Conservation (phyloP, 306 rosid genomes). For the Malus fusca region DNA sequence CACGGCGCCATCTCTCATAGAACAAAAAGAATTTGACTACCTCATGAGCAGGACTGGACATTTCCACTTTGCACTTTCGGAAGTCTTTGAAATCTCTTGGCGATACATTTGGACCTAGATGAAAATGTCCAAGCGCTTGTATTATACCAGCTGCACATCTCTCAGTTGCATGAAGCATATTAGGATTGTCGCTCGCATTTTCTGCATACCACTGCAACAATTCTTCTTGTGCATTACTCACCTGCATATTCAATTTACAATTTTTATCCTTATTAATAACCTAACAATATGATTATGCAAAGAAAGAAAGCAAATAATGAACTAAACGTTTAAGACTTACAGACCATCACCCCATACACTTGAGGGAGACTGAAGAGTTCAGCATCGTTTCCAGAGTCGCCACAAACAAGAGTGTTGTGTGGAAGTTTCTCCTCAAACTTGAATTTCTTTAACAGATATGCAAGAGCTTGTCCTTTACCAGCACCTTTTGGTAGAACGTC, state of each 20-base stretch:
- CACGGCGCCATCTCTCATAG: conserved; percentile 72
- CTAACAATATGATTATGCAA: conserved; percentile 7
- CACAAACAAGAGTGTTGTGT: conserved; percentile 74
- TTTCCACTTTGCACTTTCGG: conserved; percentile 15
- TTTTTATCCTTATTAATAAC: not conserved
- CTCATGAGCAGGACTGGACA: conserved; percentile 37
- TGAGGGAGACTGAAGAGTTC: conserved; percentile 87
- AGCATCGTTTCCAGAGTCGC: conserved; percentile 97
- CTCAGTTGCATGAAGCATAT: conserved; percentile 50
- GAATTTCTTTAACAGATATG: conserved; percentile 75
- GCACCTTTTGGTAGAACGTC: conserved; percentile 90
- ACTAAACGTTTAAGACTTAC: conserved; percentile 28
- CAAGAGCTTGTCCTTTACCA: conserved; percentile 99
- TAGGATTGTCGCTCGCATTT: conserved; percentile 38
- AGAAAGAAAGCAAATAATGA: conserved; percentile 4
- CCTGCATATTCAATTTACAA: conserved; percentile 35
- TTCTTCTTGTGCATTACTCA: conserved; percentile 95
- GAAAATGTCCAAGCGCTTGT: conserved; percentile 60
- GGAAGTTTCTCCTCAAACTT: conserved; percentile 62
- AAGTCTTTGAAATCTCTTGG: conserved; percentile 57
- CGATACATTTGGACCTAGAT: conserved; percentile 60
- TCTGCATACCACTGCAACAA: conserved; percentile 54
- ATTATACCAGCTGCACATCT: conserved; percentile 84
- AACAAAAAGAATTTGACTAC: conserved; percentile 56
- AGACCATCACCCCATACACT: conserved; percentile 90